Conservation (phyloP, 2,329 filamentous ascomycete genomes). For the Fusarium oligoseptatum region DNA sequence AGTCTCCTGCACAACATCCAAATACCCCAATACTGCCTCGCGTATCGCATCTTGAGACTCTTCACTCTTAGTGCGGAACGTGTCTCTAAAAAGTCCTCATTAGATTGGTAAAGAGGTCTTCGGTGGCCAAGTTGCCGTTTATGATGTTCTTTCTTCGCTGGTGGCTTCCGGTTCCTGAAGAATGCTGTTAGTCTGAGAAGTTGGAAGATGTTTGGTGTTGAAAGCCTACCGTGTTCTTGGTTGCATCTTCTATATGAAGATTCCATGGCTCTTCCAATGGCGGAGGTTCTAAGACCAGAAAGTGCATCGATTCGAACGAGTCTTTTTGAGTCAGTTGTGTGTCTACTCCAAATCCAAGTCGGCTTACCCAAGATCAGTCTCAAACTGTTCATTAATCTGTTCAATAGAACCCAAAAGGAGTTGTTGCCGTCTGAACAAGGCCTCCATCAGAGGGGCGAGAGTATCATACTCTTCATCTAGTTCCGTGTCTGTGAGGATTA, state of each 20-base stretch:
- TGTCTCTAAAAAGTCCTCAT: conserved; percentile 46
- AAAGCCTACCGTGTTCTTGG: conserved; percentile 48
- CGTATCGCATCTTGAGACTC: conserved; percentile 42
- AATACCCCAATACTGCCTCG: conserved; percentile 32
- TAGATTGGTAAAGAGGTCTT: conserved; percentile 49
- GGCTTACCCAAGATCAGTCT: conserved; percentile 17
- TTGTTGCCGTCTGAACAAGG: conserved; percentile 46
- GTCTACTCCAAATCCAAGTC: neutral
- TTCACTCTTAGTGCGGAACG: conserved; percentile 39
- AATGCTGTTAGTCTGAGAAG: neutral
- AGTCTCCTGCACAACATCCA: conserved; percentile 45
- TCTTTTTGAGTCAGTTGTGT: conserved; percentile 14
- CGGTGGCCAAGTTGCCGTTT: conserved; percentile 35
- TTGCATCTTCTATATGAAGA: conserved; percentile 49
- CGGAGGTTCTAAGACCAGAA: conserved; percentile 54
- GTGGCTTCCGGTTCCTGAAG: conserved; percentile 51
- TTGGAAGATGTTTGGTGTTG: too few species aligned
- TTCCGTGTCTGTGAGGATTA: neutral
- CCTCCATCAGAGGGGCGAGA: conserved; percentile 34
- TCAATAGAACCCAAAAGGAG: conserved; percentile 49
- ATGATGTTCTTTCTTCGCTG: conserved; percentile 53
- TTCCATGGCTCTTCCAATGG: conserved; percentile 55
- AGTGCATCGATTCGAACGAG: conserved; percentile 51
- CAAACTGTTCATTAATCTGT: conserved; percentile 42
- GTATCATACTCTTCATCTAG: conserved; percentile 10